phyloP scores from a whole-genome alignment of 768 basidiomycete species.

The Pisolithus sp. region DNA sequence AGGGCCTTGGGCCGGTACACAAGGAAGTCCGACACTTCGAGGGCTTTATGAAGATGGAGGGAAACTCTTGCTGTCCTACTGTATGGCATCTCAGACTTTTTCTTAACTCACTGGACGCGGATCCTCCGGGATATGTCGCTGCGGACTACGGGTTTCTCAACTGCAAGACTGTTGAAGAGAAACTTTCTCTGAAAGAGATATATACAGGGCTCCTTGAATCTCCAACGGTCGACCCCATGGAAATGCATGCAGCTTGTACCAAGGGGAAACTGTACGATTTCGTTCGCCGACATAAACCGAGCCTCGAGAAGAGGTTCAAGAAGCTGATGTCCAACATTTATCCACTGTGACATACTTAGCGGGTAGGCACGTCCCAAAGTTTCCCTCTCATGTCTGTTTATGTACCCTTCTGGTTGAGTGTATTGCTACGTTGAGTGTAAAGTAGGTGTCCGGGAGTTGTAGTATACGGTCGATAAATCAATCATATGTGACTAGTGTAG shows the following conservation, averaged over 20 bases:
- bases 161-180: slow-evolving; percentile 23
- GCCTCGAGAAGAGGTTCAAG: slow-evolving; percentile 16
- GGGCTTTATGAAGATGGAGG: slow-evolving; percentile 16
- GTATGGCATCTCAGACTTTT: slow-evolving; percentile 35
- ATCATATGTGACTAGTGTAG: no score
- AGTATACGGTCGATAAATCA: no score
- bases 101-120: slow-evolving; percentile 7
- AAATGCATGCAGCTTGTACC: slow-evolving; percentile 30
- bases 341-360: slow-evolving; percentile 1
- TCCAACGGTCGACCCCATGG: slow-evolving; percentile 19
- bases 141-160: slow-evolving; percentile 34
- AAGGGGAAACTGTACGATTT: slow-evolving; percentile 26
- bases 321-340: slow-evolving; percentile 28
- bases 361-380: no score
- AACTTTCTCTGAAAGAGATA: slow-evolving; percentile 19
- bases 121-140: slow-evolving; percentile 6
- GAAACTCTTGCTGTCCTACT: slow-evolving; percentile 9
- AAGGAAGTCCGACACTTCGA: slow-evolving; percentile 13
- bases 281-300: slow-evolving; percentile 10
- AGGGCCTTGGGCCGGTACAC: slow-evolving; percentile 8
- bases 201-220: slow-evolving; percentile 27
- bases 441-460: no score
- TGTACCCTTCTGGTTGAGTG: no score
- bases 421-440: no score
- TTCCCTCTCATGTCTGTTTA: no score